Evolutionary conservation across 73 alveolate species (phyloP), one percentile per base, ranked within the genome.

Genomic region (Paramecium pentaurelia): DNA sequence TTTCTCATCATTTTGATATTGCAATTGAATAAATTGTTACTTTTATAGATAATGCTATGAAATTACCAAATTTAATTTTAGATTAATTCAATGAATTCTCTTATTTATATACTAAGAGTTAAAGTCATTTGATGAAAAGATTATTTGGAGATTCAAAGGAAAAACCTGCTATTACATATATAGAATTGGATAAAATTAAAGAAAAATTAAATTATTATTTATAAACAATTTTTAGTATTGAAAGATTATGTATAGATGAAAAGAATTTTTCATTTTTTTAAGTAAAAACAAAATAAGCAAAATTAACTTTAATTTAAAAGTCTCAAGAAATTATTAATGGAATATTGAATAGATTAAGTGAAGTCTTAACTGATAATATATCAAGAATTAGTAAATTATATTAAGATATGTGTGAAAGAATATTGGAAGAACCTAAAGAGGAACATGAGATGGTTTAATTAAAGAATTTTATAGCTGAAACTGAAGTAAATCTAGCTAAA

Each of bases 401-500:
- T 36, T 37, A 71, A 27, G 94, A 89, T 18, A 71, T 89, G 88
- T 71, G 51, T 38, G 94, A 89, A 20, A 71, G 42, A 8, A 89
- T 89, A 28, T 64, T 89, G 20, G 45, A 71, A 71, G 58, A 71
- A 38, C 94, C 94, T 30, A 47, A 89, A 47, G 75, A 89, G 22
- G 94, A 89, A 45, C 59, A 71, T 42, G 94, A 89, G 44, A 71
- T 89, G 88, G 94, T 89, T 59, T 40, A 40, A 45, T 73, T 89
- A 45, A 89, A 89, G 42, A 89, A 89, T 89, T 71, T 38, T 34
- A 71, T 89, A 14, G 90, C 90, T 16, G 94, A 89, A 47, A 71
- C 86, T 32, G 94, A 89, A 89, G 94, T 89, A 0, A 83, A 89
- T 89, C 16, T 89, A 51, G 94, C 94, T 20, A 89, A 89, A 38